Evolutionary conservation across 106 monocot species (phyloP).

Genomic region (Phalaenopsis aphrodite): DNA sequence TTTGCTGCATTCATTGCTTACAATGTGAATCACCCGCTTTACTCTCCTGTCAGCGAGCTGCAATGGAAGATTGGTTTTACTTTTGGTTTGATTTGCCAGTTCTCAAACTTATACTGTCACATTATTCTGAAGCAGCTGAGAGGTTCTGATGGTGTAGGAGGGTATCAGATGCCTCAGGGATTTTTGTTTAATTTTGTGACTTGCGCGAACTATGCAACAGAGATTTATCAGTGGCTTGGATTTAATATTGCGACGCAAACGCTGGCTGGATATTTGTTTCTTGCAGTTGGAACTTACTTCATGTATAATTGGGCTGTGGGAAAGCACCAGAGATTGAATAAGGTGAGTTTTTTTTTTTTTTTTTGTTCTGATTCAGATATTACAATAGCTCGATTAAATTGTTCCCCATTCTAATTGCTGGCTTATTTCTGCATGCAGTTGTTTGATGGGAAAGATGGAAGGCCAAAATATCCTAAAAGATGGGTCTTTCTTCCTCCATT

Average conservation of each 20-base stretch:
- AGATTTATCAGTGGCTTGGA: slow-evolving; percentile 91
- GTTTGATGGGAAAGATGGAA: slow-evolving; percentile 63
- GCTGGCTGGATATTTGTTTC: slow-evolving; percentile 72
- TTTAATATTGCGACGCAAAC: slow-evolving; percentile 92
- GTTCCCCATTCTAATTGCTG: slow-evolving; percentile 1
- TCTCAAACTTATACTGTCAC: slow-evolving; percentile 83
- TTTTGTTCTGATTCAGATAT: background rate
- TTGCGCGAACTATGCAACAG: slow-evolving; percentile 80
- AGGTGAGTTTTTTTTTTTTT: slow-evolving; percentile 21
- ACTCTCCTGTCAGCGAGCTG: slow-evolving; percentile 62
- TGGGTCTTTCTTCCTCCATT: slow-evolving; percentile 68
- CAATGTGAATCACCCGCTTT: slow-evolving; percentile 75
- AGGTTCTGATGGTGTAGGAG: slow-evolving; percentile 53
- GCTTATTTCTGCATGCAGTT: slow-evolving; percentile 27
- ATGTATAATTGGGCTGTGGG: slow-evolving; percentile 84
- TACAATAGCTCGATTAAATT: background rate
- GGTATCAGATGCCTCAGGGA: slow-evolving; percentile 71
- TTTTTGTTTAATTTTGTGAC: slow-evolving; percentile 84
- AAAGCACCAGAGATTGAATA: slow-evolving; percentile 47
- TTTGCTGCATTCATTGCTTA: slow-evolving; percentile 84
- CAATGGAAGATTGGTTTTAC: slow-evolving; percentile 75
- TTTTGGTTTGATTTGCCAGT: slow-evolving; percentile 71
- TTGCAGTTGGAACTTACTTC: slow-evolving; percentile 56
- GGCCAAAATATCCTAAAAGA: slow-evolving; percentile 48
- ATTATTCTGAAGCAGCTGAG: slow-evolving; percentile 70